Conservation (phyloP, 176 grass and related monocot species). For the Ensete glaucum region DNA sequence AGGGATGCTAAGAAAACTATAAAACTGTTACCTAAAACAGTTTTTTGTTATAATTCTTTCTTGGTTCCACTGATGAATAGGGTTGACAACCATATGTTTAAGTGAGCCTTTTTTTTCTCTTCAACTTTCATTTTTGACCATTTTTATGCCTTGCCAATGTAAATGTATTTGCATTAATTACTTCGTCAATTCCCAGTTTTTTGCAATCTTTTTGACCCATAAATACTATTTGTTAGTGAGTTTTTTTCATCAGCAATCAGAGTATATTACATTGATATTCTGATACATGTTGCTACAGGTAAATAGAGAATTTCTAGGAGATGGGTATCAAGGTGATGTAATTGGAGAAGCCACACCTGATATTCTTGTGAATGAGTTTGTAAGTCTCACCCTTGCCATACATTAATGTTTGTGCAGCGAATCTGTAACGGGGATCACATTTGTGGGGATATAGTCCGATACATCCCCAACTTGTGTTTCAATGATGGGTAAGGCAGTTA, state of each 20-base stretch:
- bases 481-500: neutral
- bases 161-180: neutral
- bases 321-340: conserved; percentile 60
- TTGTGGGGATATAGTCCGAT: neutral
- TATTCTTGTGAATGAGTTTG: conserved; percentile 82
- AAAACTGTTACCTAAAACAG: neutral
- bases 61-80: neutral
- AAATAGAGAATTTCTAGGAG: conserved; percentile 38
- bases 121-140: neutral
- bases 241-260: neutral
- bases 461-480: conserved; percentile 7
- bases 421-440: neutral
- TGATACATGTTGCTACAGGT: conserved; percentile 27
- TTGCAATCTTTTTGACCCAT: neutral
- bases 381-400: conserved; percentile 29
- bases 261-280: neutral
- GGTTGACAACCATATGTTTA: neutral
- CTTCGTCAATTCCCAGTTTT: neutral
- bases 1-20: neutral
- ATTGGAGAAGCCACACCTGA: conserved; percentile 88
- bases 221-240: neutral
- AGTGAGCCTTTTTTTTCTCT: neutral
- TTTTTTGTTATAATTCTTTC: neutral
- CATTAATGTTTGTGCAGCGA: neutral
- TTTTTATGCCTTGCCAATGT: neutral